phyloP scores from a whole-genome alignment of 768 basidiomycete species.

The Mycena vitilis region DNA sequence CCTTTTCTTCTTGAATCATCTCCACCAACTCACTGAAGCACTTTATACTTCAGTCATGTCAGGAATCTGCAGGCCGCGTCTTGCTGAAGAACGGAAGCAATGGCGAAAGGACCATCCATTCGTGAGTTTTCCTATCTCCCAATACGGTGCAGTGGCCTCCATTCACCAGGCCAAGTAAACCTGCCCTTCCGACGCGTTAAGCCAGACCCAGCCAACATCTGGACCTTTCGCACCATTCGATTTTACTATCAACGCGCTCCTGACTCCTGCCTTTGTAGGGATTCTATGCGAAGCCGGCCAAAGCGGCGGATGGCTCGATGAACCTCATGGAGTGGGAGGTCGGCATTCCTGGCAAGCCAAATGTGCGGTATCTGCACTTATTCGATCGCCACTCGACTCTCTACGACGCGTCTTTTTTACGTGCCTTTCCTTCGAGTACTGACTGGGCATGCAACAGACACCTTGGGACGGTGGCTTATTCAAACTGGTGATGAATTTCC shows the following conservation, averaged over 20 bases:
- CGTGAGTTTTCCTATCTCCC: conserved; percentile 62
- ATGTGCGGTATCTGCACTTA: conserved; percentile 64
- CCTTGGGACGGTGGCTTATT: conserved; percentile 97
- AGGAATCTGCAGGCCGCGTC: conserved; percentile 91
- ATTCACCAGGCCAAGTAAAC: conserved; percentile 22
- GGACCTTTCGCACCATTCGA: conserved; percentile 3
- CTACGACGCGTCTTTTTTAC: conserved; percentile 32
- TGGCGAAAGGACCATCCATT: conserved; percentile 99
- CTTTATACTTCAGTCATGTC: conserved; percentile 66
- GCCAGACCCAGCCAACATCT: conserved; percentile 2
- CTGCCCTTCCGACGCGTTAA: conserved; percentile 2
- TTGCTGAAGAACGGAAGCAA: conserved; percentile 97
- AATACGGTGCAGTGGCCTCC: conserved; percentile 24
- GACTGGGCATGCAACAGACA: conserved; percentile 66
- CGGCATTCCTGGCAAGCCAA: conserved; percentile 93
- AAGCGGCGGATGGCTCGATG: conserved; percentile 92
- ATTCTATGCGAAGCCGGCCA: conserved; percentile 95
- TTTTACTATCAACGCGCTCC: conserved; percentile 3
- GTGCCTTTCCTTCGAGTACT: conserved; percentile 30
- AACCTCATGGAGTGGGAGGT: conserved; percentile 99
- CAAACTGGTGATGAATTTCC: conserved; percentile 94
- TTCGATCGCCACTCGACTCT: conserved; percentile 8
- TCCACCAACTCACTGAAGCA: background rate
- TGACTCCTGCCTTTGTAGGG: conserved; percentile 65
- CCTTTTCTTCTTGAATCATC: no score